Base-by-base conservation (phyloP, 768 basidiomycete species). In the Kwoniella heveanensis region DNA sequence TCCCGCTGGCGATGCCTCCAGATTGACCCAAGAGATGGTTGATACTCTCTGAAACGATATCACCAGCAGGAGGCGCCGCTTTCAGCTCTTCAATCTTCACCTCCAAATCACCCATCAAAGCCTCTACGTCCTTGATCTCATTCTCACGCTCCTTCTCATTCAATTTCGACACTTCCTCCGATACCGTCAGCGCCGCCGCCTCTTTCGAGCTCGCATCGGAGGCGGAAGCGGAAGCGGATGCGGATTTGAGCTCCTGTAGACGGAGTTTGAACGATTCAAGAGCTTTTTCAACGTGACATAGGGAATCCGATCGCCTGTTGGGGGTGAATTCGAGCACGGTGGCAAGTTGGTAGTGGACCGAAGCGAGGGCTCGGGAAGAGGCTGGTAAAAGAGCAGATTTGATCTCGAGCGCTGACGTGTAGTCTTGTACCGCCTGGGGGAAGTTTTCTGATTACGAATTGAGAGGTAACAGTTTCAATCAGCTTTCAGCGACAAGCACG, bases 41-140 rank as follows among this genome's bases (percentile, higher is more conserved):
- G 57, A 80, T 78, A 44, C 70, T 64, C 37, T 80, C 73, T 32
- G 70, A 65, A 8, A 80, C 72, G 26, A 77, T 52, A 61, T 76
- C 79, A 22, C 66, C 64, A 2, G 68, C 68, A 21, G 66, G 86
- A 0, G 92, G 92, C 5, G 87, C 84, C 4, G 87, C 86, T 80
- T 91, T 94, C 30, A 96, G 83, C 71, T 97, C 94, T 56, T 96
- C 94, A 19, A 97, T 88, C 91, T 96, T 97, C 53, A 90, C 80
- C 1, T 89, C 88, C 25, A 97, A 81, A 77, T 97, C 94, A 69
- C 88, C 88, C 73, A 85, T 87, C 39, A 96, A 79, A 25, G 84
- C 88, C 60, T 84, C 81, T 47, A 93, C 80, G 55, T 96, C 94
- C 74, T 90, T 90, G 15, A 89, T 83, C 78, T 96, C 91, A 19